A percentile compares a stretch with the other conserved stretches of the same genome.
These are phyloP conservation scores for Diaporthe sp. DNA, from an alignment of 2,329 filamentous ascomycete species.

Conservation along the genomic window DNA sequence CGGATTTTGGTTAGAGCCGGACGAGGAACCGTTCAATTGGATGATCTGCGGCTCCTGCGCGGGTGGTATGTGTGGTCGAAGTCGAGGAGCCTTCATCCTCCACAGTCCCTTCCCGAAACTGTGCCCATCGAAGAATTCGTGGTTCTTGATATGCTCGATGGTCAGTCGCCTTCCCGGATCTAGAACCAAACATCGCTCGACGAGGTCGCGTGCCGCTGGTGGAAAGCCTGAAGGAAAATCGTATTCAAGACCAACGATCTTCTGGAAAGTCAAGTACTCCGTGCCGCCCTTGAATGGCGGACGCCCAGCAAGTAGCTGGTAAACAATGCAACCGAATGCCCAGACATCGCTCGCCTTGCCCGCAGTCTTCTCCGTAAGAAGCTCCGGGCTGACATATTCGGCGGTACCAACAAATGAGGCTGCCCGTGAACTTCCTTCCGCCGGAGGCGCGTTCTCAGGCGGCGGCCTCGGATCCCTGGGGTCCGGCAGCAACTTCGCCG, in stretches of 20 bases:
- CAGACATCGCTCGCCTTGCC: slow-evolving; percentile 98
- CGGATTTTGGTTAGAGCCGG: slow-evolving; percentile 47
- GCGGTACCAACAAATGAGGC: slow-evolving; percentile 98
- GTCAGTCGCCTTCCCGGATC: slow-evolving; percentile 88
- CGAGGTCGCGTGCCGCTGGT: slow-evolving; percentile 84
- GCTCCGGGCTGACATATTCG: slow-evolving; percentile 96
- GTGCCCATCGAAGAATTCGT: slow-evolving; percentile 93
- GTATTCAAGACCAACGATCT: slow-evolving; percentile 95
- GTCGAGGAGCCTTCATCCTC: slow-evolving; percentile 88
- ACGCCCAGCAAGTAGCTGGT: slow-evolving; percentile 93
- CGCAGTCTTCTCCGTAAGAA: slow-evolving; percentile 96
- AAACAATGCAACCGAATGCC: slow-evolving; percentile 99
- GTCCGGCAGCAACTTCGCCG: slow-evolving; percentile 88
- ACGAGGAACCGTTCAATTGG: slow-evolving; percentile 74
- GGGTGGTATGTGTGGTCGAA: slow-evolving; percentile 87
- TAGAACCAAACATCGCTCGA: slow-evolving; percentile 90
- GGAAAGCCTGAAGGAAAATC: slow-evolving; percentile 94
- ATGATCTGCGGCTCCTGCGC: slow-evolving; percentile 81
- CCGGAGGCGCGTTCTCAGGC: slow-evolving; percentile 16
- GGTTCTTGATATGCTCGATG: slow-evolving; percentile 96
- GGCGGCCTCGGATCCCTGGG: slow-evolving; percentile 63
- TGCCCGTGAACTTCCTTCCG: slow-evolving; percentile 78
- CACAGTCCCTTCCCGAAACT: slow-evolving; percentile 87
- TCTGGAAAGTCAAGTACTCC: slow-evolving; percentile 98
- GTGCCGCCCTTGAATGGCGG: slow-evolving; percentile 97